Percentiles rank a stretch among this genome's conserved stretches.
phyloP scores from a whole-genome alignment of 83 land plant genomes.

The Picea engelmannii region DNA sequence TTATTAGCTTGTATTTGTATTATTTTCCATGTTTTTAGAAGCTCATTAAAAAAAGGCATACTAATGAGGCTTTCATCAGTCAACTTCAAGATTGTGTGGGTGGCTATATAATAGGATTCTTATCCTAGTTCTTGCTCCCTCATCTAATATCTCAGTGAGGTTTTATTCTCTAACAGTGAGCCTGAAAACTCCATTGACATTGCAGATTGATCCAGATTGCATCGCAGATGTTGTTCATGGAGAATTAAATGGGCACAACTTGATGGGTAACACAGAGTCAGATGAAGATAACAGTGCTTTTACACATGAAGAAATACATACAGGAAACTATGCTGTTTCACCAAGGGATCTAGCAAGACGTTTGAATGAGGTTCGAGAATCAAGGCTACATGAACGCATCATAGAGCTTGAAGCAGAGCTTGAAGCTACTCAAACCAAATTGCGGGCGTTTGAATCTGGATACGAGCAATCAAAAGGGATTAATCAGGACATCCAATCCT shows the following conservation, averaged over 20 bases:
- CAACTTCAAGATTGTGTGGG: background rate
- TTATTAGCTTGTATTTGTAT: background rate
- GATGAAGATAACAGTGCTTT: constrained; percentile 12
- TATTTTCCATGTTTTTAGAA: too few species aligned
- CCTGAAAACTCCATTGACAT: background rate
- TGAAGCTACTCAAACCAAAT: constrained; percentile 35
- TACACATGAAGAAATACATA: constrained; percentile 17
- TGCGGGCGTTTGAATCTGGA: constrained; percentile 31
- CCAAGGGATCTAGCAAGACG: constrained; percentile 68
- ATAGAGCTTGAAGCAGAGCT: constrained; percentile 62
- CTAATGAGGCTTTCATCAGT: too few species aligned
- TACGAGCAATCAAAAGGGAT: constrained; percentile 7
- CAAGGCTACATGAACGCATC: constrained; percentile 64
- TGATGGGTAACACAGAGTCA: constrained; percentile 14
- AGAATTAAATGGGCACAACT: constrained; percentile 40
- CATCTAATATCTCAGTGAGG: background rate
- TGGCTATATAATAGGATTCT: background rate
- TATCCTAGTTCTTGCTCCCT: background rate
- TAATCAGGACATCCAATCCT: background rate
- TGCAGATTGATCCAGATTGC: constrained; percentile 59
- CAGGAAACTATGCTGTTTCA: constrained; percentile 55
- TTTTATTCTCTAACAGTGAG: background rate
- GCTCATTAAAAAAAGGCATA: too few species aligned
- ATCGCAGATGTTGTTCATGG: constrained; percentile 52
- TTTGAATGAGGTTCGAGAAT: constrained; percentile 59